phyloP scores from a whole-genome alignment of 2,329 filamentous ascomycete genomes.

The Daldinia sp. region DNA sequence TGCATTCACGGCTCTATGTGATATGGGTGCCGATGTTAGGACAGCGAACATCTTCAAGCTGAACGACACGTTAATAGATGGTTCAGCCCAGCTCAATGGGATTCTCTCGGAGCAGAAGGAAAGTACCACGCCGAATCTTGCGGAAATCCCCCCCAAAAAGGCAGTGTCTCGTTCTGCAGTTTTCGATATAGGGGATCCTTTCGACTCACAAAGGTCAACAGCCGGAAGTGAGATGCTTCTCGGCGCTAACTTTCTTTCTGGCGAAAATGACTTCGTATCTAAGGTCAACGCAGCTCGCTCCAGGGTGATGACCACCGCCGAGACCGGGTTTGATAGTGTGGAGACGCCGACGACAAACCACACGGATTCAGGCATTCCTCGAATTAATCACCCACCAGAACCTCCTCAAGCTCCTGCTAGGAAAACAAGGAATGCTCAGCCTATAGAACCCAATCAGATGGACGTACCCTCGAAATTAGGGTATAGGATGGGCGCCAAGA shows the following conservation, averaged over 20 bases:
- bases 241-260: constrained; percentile 52
- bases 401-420: constrained; percentile 61
- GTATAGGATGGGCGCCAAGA: constrained; percentile 60
- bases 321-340: constrained; percentile 60
- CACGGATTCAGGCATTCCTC: constrained; percentile 49
- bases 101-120: constrained; percentile 51
- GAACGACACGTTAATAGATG: constrained; percentile 62
- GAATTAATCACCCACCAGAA: constrained; percentile 50
- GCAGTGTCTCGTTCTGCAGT: constrained; percentile 50
- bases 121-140: constrained; percentile 45
- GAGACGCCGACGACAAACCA: constrained; percentile 69
- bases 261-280: constrained; percentile 64
- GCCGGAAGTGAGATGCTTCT: constrained; percentile 52
- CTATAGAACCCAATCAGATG: constrained; percentile 58
- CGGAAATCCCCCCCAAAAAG: constrained; percentile 55
- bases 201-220: constrained; percentile 55
- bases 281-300: constrained; percentile 63
- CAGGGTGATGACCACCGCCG: constrained; percentile 52
- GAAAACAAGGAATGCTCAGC: constrained; percentile 63
- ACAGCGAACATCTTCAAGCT: constrained; percentile 87
- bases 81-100: constrained; percentile 51
- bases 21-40: constrained; percentile 82
- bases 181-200: constrained; percentile 58
- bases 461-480: constrained; percentile 73
- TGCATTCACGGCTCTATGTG: constrained; percentile 87